phyloP scores from a whole-genome alignment of 805 yeast species.

The Candida chauliodis region DNA sequence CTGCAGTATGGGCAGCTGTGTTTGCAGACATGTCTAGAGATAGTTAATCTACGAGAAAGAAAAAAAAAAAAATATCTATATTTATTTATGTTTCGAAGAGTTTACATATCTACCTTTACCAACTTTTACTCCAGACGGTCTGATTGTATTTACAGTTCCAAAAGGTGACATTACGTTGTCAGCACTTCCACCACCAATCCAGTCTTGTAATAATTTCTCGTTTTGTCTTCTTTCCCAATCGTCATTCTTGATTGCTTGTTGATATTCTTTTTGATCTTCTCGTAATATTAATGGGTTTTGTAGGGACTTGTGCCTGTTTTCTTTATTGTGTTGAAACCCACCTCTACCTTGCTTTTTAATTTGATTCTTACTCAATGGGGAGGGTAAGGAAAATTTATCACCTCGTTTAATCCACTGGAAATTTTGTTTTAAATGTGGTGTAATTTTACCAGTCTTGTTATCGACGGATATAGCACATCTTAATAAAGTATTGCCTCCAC shows the following conservation, averaged over 20 bases:
- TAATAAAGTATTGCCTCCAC: constrained; percentile 90
- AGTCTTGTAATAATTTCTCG: constrained; percentile 80
- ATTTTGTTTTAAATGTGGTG: constrained; percentile 84
- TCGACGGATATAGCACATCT: constrained; percentile 89
- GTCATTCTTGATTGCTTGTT: constrained; percentile 80
- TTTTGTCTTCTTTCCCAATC: constrained; percentile 83
- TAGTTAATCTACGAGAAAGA: too few relatives aligned
- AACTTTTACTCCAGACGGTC: constrained; percentile 67
- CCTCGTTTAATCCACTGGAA: constrained; percentile 95
- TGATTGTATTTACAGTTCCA: constrained; percentile 28
- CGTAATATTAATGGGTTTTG: constrained; percentile 58
- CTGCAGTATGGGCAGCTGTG: constrained; percentile 37
- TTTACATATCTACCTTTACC: constrained; percentile 84
- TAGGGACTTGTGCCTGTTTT: constrained; percentile 47
- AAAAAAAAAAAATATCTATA: constrained; percentile 9
- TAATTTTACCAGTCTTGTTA: constrained; percentile 71
- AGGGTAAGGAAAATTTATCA: constrained; percentile 71
- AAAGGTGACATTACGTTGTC: constrained; percentile 89
- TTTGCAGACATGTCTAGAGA: constrained; percentile 2
- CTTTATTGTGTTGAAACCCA: constrained; percentile 71
- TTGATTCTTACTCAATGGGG: constrained; percentile 82
- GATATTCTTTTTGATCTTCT: constrained; percentile 94
- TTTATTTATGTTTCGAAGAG: constrained; percentile 40
- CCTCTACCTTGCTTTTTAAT: constrained; percentile 71
- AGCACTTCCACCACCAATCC: constrained; percentile 94